phyloP scores from a whole-genome alignment of 192 early-diverging fungal genomes.

The Backusella luteola region DNA sequence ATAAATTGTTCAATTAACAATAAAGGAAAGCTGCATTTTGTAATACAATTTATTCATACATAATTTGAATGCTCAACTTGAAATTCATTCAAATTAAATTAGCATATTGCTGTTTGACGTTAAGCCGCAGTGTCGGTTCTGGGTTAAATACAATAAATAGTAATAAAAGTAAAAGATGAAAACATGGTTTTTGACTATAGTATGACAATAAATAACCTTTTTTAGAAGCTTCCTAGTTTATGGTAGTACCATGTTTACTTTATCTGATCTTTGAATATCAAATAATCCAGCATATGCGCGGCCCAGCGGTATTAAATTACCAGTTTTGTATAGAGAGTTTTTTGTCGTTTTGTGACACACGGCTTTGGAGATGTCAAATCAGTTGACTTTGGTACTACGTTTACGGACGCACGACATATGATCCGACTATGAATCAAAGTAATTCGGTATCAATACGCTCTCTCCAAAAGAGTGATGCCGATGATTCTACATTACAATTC shows the following conservation, averaged over 20 bases:
- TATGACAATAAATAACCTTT: not conserved
- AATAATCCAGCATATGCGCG: not conserved
- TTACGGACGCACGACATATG: too few species aligned
- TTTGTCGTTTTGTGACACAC: too few species aligned
- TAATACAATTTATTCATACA: not conserved
- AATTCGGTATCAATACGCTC: too few species aligned
- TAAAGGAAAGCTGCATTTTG: not conserved
- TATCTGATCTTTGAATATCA: not conserved
- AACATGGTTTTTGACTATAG: not conserved
- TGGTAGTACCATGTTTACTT: not conserved
- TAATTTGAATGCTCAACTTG: not conserved
- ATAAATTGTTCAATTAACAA: too few species aligned
- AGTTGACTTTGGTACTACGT: too few species aligned
- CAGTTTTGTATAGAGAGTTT: not conserved
- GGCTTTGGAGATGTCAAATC: too few species aligned
- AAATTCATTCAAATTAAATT: not conserved
- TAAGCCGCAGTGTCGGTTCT: not conserved
- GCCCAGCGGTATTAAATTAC: not conserved
- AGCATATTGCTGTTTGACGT: not conserved
- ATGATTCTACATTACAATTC: not conserved
- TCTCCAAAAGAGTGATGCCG: too few species aligned
- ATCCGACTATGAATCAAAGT: too few species aligned
- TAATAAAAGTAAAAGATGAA: not conserved
- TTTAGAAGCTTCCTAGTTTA: not conserved
- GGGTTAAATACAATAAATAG: not conserved